Conservation (phyloP, 352 stramenopile species). For the Phytophthora colocasiae region DNA sequence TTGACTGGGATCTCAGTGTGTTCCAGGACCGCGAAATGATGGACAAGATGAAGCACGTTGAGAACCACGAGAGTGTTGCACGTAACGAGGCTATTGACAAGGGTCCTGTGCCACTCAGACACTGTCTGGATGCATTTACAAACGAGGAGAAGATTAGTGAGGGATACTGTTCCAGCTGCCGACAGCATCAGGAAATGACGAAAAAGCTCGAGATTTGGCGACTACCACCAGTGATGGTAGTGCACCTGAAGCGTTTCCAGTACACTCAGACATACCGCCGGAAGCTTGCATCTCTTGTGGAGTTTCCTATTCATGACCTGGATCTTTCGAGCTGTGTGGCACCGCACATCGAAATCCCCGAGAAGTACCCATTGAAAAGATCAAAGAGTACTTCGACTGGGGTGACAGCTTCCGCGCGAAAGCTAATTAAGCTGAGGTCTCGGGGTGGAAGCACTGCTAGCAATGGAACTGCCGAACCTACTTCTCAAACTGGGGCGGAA, state of each 20-base stretch:
- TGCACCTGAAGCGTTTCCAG: slow-evolving; percentile 99
- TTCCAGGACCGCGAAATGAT: slow-evolving; percentile 86
- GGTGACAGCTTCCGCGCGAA: slow-evolving; percentile 27
- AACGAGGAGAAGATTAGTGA: slow-evolving; percentile 89
- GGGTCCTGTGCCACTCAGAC: slow-evolving; percentile 79
- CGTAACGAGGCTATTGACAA: slow-evolving; percentile 90
- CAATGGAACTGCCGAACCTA: slow-evolving; percentile 24
- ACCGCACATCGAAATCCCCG: slow-evolving; percentile 78
- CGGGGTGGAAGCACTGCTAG: slow-evolving; percentile 31
- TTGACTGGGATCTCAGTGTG: slow-evolving; percentile 87
- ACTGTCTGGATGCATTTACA: slow-evolving; percentile 88
- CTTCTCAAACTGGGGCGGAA: slow-evolving; percentile 23
- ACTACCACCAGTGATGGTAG: slow-evolving; percentile 96
- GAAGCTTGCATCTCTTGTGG: slow-evolving; percentile 92
- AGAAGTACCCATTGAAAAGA: slow-evolving; percentile 82
- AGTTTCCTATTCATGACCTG: slow-evolving; percentile 96
- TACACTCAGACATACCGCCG: slow-evolving; percentile 94
- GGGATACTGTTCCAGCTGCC: slow-evolving; percentile 97
- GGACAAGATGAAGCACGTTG: slow-evolving; percentile 89
- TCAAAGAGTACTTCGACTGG: slow-evolving; percentile 34
- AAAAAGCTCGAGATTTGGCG: slow-evolving; percentile 99
- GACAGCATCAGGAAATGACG: slow-evolving; percentile 95
- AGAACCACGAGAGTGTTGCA: slow-evolving; percentile 80
- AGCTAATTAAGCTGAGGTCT: slow-evolving; percentile 44
- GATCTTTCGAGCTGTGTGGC: slow-evolving; percentile 93